Percentiles rank a stretch among this genome's conserved stretches.
phyloP scores from a whole-genome alignment of 306 rosid genomes.

The Begonia loranthoides region DNA sequence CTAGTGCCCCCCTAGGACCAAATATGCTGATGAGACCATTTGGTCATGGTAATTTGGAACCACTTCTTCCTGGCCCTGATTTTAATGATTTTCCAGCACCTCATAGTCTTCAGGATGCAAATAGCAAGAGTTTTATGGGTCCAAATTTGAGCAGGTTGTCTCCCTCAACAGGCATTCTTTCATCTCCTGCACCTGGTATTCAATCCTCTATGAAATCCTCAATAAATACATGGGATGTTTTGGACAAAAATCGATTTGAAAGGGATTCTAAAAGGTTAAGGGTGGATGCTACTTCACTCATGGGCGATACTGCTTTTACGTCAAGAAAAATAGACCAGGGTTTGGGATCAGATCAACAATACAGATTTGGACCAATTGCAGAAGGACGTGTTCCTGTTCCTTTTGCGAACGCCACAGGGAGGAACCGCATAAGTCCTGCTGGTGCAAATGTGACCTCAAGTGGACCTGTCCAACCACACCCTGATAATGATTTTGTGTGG shows the following conservation, averaged over 20 bases:
- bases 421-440: conserved; percentile 41
- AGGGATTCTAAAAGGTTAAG: conserved; percentile 74
- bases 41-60: conserved; percentile 65
- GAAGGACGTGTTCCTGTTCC: conserved; percentile 35
- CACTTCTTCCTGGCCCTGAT: conserved; percentile 45
- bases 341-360: conserved; percentile 38
- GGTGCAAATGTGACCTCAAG: conserved; percentile 36
- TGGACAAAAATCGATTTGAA: conserved; percentile 59
- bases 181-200: conserved; percentile 51
- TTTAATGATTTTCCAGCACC: conserved; percentile 37
- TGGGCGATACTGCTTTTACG: conserved; percentile 41
- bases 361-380: conserved; percentile 30
- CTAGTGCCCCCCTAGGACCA: conserved; percentile 43
- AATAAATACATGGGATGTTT: conserved; percentile 65
- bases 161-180: conserved; percentile 54
- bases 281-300: conserved; percentile 43
- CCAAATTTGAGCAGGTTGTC: conserved; percentile 79
- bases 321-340: conserved; percentile 48
- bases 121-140: conserved; percentile 51
- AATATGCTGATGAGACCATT: conserved; percentile 55
- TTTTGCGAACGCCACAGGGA: conserved; percentile 36
- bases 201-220: conserved; percentile 49
- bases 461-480: conserved; percentile 33
- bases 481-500: conserved; percentile 74
- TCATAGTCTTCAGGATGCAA: conserved; percentile 55